phyloP scores from a whole-genome alignment of 352 stramenopile genomes.

The Phytopythium chamaehyphon region DNA sequence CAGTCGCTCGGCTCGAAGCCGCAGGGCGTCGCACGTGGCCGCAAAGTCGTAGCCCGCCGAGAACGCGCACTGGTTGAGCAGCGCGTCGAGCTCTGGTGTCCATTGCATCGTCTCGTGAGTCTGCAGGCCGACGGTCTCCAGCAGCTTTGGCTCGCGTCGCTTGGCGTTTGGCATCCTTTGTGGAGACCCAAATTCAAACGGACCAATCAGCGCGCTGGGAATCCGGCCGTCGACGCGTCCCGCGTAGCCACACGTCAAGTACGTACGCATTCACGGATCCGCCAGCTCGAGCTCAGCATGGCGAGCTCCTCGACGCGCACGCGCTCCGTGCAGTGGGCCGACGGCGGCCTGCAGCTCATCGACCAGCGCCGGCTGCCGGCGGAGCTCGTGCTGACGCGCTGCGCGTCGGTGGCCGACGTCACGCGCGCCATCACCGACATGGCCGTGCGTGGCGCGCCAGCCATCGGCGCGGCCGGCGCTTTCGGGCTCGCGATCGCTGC shows the following conservation, averaged over 20 bases:
- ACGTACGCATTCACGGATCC: no score
- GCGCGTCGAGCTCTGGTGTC: slow-evolving; percentile 50
- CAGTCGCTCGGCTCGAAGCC: slow-evolving; percentile 33
- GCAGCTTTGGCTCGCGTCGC: not conserved
- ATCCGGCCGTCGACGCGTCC: not conserved
- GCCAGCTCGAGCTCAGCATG: slow-evolving; percentile 9
- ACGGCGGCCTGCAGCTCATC: slow-evolving; percentile 64
- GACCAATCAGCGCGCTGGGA: not conserved
- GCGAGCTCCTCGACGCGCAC: slow-evolving; percentile 34
- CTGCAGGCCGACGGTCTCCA: slow-evolving; percentile 3
- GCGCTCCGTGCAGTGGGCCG: slow-evolving; percentile 67
- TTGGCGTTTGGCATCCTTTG: slow-evolving; percentile 8
- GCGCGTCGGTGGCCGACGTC: slow-evolving; percentile 57
- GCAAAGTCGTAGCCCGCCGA: slow-evolving; percentile 71
- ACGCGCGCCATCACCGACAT: slow-evolving; percentile 63
- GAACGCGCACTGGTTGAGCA: slow-evolving; percentile 79
- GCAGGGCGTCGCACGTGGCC: slow-evolving; percentile 29
- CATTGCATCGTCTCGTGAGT: slow-evolving; percentile 47
- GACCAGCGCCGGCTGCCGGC: slow-evolving; percentile 70
- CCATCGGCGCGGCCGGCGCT: slow-evolving; percentile 79
- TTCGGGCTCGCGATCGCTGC: slow-evolving; percentile 80
- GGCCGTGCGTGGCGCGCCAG: slow-evolving; percentile 74
- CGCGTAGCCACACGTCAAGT: no score
- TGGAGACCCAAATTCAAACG: no score
- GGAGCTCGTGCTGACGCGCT: slow-evolving; percentile 63